phyloP scores from a whole-genome alignment of 768 basidiomycete species.

The Phaffia australis region DNA sequence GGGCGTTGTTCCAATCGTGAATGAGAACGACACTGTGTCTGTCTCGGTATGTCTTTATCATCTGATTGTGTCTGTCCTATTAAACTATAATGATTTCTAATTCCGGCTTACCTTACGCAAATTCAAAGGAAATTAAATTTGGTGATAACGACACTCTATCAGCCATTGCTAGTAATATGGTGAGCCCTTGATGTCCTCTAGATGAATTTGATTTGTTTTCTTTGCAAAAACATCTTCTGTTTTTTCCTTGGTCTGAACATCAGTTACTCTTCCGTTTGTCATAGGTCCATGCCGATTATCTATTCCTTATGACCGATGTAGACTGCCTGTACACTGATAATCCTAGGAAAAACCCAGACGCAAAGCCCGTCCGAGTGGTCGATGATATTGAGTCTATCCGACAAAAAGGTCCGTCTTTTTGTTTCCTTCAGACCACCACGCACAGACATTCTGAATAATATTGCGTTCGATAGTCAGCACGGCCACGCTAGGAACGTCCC shows the following conservation, averaged over 20 bases:
- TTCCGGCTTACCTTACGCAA: background rate
- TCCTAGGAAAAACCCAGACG: slow-evolving; percentile 76
- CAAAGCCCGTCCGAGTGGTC: slow-evolving; percentile 70
- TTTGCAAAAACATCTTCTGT: background rate
- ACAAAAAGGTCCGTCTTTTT: slow-evolving; percentile 51
- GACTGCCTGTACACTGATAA: slow-evolving; percentile 92
- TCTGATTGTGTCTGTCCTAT: background rate
- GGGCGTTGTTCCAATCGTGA: slow-evolving; percentile 96
- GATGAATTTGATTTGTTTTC: no score
- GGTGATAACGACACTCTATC: slow-evolving; percentile 98
- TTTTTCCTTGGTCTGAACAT: background rate
- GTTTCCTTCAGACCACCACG: background rate
- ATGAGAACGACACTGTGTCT: slow-evolving; percentile 97
- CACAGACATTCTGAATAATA: background rate
- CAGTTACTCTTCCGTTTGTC: background rate
- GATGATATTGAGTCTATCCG: slow-evolving; percentile 71
- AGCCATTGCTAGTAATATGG: slow-evolving; percentile 93
- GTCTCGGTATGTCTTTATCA: slow-evolving; percentile 62
- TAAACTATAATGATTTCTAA: no score
- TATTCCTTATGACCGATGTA: slow-evolving; percentile 92
- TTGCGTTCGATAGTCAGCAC: slow-evolving; percentile 59
- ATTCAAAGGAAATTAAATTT: slow-evolving; percentile 91
- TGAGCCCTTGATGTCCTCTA: background rate
- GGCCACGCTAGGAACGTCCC: slow-evolving; percentile 75
- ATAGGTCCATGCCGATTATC: slow-evolving; percentile 76